Conservation (phyloP, 1,139 yeast species). For the Hyphopichia buzzinii region DNA sequence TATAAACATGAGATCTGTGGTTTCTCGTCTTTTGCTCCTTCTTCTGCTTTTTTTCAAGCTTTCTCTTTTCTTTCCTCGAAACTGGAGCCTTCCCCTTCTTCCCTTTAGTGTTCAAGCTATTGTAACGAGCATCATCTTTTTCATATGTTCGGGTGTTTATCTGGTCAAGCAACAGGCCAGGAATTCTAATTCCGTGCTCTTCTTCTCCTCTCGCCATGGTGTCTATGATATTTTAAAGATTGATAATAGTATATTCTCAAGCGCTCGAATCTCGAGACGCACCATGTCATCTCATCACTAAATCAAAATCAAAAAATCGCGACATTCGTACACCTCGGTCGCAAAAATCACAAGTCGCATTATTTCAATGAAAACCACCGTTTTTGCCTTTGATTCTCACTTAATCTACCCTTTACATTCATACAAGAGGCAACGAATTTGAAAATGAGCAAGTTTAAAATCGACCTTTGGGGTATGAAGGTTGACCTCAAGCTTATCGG, state of each 20-base stretch:
- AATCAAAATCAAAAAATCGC: slow-evolving; percentile 18
- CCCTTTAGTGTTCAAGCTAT: slow-evolving; percentile 19
- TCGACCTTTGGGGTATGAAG: slow-evolving; percentile 43
- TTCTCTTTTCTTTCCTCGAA: slow-evolving; percentile 57
- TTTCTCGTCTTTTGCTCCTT: slow-evolving; percentile 34
- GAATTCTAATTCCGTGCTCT: slow-evolving; percentile 57
- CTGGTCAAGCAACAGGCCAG: slow-evolving; percentile 66
- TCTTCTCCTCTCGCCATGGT: slow-evolving; percentile 2
- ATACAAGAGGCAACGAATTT: background rate
- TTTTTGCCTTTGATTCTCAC: background rate
- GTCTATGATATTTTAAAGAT: no score
- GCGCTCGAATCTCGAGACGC: no score
- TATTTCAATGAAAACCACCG: background rate
- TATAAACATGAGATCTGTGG: no score
- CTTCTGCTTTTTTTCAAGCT: slow-evolving; percentile 51
- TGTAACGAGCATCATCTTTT: slow-evolving; percentile 32
- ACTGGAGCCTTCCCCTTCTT: slow-evolving; percentile 31
- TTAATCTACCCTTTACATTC: background rate
- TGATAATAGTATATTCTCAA: no score
- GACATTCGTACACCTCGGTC: no score
- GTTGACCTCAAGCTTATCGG: slow-evolving; percentile 56
- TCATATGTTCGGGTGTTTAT: slow-evolving; percentile 47
- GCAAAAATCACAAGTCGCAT: background rate
- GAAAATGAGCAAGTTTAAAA: slow-evolving; percentile 32
- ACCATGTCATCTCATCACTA: background rate